phyloP scores from a whole-genome alignment of 371 early-diverging fungal species.

The Actinomucor elegans region DNA sequence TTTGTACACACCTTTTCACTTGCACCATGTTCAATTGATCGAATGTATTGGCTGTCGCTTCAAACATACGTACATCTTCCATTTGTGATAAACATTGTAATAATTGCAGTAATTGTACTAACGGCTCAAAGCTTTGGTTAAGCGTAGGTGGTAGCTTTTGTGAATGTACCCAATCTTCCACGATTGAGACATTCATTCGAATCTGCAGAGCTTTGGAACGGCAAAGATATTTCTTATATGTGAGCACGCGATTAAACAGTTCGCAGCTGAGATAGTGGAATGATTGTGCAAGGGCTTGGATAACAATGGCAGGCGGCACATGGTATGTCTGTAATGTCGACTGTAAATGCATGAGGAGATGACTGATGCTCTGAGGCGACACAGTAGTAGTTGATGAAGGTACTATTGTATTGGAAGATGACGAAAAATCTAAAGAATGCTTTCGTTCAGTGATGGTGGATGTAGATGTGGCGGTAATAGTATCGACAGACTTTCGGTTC shows the following conservation, averaged over 20 bases:
- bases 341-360: slow-evolving; percentile 53
- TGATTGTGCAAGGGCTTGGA: slow-evolving; percentile 65
- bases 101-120: slow-evolving; percentile 77
- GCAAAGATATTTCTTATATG: slow-evolving; percentile 68
- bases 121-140: slow-evolving; percentile 49
- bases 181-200: slow-evolving; percentile 74
- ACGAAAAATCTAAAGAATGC: slow-evolving; percentile 1
- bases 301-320: slow-evolving; percentile 54
- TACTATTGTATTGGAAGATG: neutral
- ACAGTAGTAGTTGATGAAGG: neutral
- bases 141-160: slow-evolving; percentile 42
- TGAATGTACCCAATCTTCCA: slow-evolving; percentile 82
- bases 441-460: neutral
- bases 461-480: neutral
- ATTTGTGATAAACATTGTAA: slow-evolving; percentile 77
- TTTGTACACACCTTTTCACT: slow-evolving; percentile 63
- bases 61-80: slow-evolving; percentile 61
- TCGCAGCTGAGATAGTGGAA: slow-evolving; percentile 70
- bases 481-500: slow-evolving; percentile 4
- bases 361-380: slow-evolving; percentile 58
- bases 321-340: slow-evolving; percentile 51
- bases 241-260: slow-evolving; percentile 79
- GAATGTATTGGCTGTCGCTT: slow-evolving; percentile 65
- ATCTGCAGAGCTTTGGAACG: slow-evolving; percentile 84
- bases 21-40: slow-evolving; percentile 66